Evolutionary conservation across 345 rosid genomes (phyloP), one percentile per base, ranked within the genome.

Genomic region (Citropsis articulata): DNA sequence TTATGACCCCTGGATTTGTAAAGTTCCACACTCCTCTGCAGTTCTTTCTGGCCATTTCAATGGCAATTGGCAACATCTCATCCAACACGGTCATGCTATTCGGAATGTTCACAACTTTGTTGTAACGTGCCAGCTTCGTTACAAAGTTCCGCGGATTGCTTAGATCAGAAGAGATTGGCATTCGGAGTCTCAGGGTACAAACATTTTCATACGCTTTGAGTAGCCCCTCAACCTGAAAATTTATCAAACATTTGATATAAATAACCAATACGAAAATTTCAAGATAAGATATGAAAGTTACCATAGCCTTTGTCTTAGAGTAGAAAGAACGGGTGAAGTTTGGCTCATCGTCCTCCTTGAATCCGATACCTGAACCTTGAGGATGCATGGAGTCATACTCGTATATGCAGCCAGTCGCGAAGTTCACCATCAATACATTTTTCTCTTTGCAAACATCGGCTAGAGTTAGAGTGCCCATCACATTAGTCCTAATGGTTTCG

Each of bases 31-130:
- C 77, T 48, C 93, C 91, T 77, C 82, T 85, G 77, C 81, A 86
- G 56, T 88, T 83, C 73, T 88, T 85, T 74, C 81, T 88, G 0
- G 93, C 93, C 93, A 90, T 88, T 82, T 88, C 93, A 22, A 88
- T 82, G 33, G 93, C 85, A 75, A 87, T 85, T 1, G 91, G 91
- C 6, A 89, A 84, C 24, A 89, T 85, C 85, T 89, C 93, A 56
- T 89, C 91, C 36, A 89, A 81, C 78, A 88, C 84, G 36, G 92
- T 87, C 92, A 89, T 87, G 84, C 92, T 89, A 74, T 86, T 90
- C 0, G 91, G 90, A 72, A 90, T 90, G 82, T 89, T 81, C 50
- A 88, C 90, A 72, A 89, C 91, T 70, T 88, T 88, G 84, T 77
- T 73, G 84, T 88, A 88, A 4, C 84, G 87, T 0, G 81, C 73